A percentile compares a stretch with the other conserved stretches of the same genome.
phyloP scores from a whole-genome alignment of 495 filamentous ascomycete genomes.

The Evansstolkia leycettana region DNA sequence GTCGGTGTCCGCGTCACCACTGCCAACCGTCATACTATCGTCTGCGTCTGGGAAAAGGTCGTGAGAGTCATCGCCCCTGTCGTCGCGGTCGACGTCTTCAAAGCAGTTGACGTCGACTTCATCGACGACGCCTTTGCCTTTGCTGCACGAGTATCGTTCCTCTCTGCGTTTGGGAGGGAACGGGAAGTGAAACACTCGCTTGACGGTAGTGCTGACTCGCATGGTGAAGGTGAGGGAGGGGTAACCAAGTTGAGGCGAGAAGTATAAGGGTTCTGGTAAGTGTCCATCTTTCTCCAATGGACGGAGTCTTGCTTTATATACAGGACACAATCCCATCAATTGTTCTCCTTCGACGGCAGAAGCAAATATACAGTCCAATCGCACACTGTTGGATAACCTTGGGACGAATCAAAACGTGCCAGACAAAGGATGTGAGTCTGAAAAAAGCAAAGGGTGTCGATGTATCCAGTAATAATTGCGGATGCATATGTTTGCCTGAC shows the following conservation, averaged over 20 bases:
- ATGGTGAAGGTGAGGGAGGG: slow-evolving; percentile 2
- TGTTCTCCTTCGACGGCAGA: neutral
- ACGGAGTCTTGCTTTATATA: too few relatives aligned
- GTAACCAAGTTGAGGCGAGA: too few relatives aligned
- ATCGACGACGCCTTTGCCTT: slow-evolving; percentile 4
- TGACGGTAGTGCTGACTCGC: slow-evolving; percentile 10
- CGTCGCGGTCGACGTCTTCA: neutral
- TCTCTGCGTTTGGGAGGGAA: slow-evolving; percentile 4
- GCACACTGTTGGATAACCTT: too few relatives aligned
- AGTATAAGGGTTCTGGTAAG: too few relatives aligned
- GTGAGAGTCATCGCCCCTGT: slow-evolving; percentile 1
- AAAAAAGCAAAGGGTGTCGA: too few relatives aligned
- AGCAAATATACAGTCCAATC: neutral
- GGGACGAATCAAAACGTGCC: neutral
- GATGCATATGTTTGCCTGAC: too few relatives aligned
- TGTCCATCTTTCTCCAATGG: neutral
- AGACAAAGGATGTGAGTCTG: too few relatives aligned
- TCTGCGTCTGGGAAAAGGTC: slow-evolving; percentile 2
- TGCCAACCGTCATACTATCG: slow-evolving; percentile 8
- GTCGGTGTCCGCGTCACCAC: slow-evolving; percentile 2
- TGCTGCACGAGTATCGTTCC: slow-evolving; percentile 2
- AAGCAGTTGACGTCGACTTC: slow-evolving; percentile 3
- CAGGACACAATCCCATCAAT: neutral
- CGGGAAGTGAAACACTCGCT: slow-evolving; percentile 10
- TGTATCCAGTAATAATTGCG: too few relatives aligned